Evolutionary conservation across 208 protist species (phyloP).

Genomic region (Leishmania tropica): DNA sequence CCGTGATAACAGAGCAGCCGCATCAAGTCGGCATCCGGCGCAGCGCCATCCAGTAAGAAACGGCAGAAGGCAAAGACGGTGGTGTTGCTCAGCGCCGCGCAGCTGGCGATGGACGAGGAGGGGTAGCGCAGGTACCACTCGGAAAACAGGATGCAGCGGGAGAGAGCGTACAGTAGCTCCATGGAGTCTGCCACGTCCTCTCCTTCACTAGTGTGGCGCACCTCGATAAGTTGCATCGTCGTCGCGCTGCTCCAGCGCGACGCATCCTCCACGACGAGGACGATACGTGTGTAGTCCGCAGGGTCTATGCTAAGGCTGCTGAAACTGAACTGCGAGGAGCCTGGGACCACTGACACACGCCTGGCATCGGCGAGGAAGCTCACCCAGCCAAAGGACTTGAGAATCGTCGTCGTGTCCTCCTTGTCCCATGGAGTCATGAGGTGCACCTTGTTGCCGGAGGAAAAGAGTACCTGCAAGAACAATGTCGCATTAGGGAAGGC

Average conservation of each 20-base stretch:
- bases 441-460: constrained; percentile 53
- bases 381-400: constrained; percentile 56
- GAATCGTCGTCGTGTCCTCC: constrained; percentile 37
- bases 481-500: constrained; percentile 60
- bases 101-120: constrained; percentile 52
- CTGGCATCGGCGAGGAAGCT: constrained; percentile 46
- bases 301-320: constrained; percentile 40
- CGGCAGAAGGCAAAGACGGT: constrained; percentile 62
- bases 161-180: constrained; percentile 72
- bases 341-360: constrained; percentile 37
- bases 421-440: constrained; percentile 54
- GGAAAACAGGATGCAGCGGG: constrained; percentile 52
- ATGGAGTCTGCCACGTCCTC: constrained; percentile 35
- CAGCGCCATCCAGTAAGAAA: constrained; percentile 42
- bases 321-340: constrained; percentile 33
- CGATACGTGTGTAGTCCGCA: constrained; percentile 33
- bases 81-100: constrained; percentile 40
- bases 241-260: constrained; percentile 46
- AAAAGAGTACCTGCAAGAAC: constrained; percentile 69
- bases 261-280: constrained; percentile 49
- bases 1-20: constrained; percentile 53
- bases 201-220: constrained; percentile 35
- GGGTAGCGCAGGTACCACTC: constrained; percentile 79
- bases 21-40: constrained; percentile 29
- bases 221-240: constrained; percentile 47